Base-by-base conservation (phyloP, 2,329 filamentous ascomycete genomes). In the Mariannaea sp. region DNA sequence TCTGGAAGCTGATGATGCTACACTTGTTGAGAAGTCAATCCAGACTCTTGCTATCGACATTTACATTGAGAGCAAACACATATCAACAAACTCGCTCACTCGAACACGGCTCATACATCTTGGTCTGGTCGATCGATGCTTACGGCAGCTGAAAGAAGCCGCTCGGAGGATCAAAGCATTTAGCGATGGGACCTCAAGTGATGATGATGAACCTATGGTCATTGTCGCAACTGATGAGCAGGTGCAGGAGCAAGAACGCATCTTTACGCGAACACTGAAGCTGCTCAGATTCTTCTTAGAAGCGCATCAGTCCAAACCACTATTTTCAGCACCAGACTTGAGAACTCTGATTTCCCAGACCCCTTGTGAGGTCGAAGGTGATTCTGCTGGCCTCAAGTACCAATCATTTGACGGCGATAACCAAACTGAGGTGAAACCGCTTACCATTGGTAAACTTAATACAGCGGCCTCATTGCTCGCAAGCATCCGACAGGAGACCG, bases 91-190 rank as follows among this genome's bases (percentile, higher is more conserved):
- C 51, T 75, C 82, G 0, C 70, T 77, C 36, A 71, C 77, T 35
- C 75, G 79, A 36, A 79, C 80, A 17, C 77, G 80, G 27, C 77
- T 76, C 44, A 75, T 86, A 1, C 91, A 96, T 68, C 76, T 90
- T 49, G 80, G 80, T 3, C 76, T 96, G 17, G 87, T 92, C 7
- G 79, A 86, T 60, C 83, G 89, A 46, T 96, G 91, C 66, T 77
- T 95, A 39, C 73, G 78, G 26, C 87, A 91, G 65, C 75, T 93
- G 14, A 84, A 83, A 62, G 75, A 80, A 32, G 83, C 88, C 54
- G 88, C 88, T 5, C 58, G 48, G 29, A 60, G 41, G 38, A 70
- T 90, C 47, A 84, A 82, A 57, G 65, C 71, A 1, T 79, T 76
- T 45, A 73, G 66, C 35, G 74, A 79, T 41, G 73, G 71, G 7